Percentiles rank a stretch among this genome's conserved stretches.
These are phyloP conservation scores for Trametes elegans DNA, from an alignment of 768 basidiomycete genomes.

Conservation along the genomic window DNA sequence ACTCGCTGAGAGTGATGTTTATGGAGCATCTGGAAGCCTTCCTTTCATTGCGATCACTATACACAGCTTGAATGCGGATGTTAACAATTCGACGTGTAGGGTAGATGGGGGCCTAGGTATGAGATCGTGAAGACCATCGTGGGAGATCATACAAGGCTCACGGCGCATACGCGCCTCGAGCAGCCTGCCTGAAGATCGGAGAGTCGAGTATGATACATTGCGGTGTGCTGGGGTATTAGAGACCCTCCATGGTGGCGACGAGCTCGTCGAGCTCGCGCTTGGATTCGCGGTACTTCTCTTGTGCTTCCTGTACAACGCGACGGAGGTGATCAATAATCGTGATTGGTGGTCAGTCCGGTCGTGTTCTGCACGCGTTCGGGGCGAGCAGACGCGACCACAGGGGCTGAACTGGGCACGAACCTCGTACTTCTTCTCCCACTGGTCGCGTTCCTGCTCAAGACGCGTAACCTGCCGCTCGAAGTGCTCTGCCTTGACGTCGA, in stretches of 20 bases:
- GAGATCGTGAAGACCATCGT: constrained; percentile 12
- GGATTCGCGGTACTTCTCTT: constrained; percentile 66
- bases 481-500: constrained; percentile 98
- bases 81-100: constrained; percentile 13
- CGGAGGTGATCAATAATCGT: constrained; percentile 9
- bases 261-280: constrained; percentile 86
- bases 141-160: constrained; percentile 4
- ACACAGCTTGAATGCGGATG: constrained; percentile 12
- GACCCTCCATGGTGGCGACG: constrained; percentile 64
- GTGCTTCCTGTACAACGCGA: constrained; percentile 52
- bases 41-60: constrained; percentile 10
- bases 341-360: background rate
- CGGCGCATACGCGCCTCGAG: background rate
- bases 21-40: background rate
- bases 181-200: background rate
- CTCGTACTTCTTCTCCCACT: constrained; percentile 94
- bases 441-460: constrained; percentile 87
- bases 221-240: constrained; percentile 19
- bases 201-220: constrained; percentile 17
- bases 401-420: constrained; percentile 41
- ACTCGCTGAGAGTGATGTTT: background rate
- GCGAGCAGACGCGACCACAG: background rate
- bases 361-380: background rate
- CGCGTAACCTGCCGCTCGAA: constrained; percentile 90
- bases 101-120: constrained; percentile 8